Base-by-base conservation (phyloP, 257 asterid species). In the Scutellaria barbata region DNA sequence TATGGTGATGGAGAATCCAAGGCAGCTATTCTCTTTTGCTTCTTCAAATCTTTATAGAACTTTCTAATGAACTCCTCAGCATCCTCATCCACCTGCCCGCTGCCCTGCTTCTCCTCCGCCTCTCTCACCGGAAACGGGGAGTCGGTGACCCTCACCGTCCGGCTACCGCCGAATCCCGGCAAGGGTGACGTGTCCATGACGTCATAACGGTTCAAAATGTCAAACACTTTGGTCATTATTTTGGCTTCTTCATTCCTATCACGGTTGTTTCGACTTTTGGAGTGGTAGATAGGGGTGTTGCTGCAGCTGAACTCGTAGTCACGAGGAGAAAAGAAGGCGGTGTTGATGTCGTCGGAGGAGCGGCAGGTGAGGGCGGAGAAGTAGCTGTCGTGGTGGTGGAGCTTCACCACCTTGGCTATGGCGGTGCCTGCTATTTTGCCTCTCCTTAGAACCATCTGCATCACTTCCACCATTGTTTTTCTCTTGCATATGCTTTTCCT, bases 221-320 rank as follows among this genome's bases (percentile, higher is more conserved):
- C 79, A 4, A 63, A 35, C 6, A 72, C 76, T 1, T 65, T 75
- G 20, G 55, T 74, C 67, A 72, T 61, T 0, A 58, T 18, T 1
- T 10, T 48, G n/a, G 35, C 35, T 30, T 30, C 35, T 30, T 30
- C 47, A 4, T 72, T 58, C 0, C 69, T 67, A 0, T 56, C 37
- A 18, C 8, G 63, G 54, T 17, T 55, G 42, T 47, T 58, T 6
- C 51, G 69, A 47, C 61, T 76, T 0, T 54, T 30, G 53, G 39
- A 4, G 66, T 6, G 39, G 18, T 10, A 17, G 53, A 55, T 30
- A 0, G 88, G 86, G 53, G 76, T 84, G 54, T 79, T 81, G 82
- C 84, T 81, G 80, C 88, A 84, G 85, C 88, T 84, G 81, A 84
- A 84, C 51, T 84, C 81, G 73, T 81, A 79, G 22, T 76, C 80